Evolutionary conservation across 1,284 basidiomycete genomes (phyloP).

Genomic region (Rhodotorula mucilaginosa): DNA sequence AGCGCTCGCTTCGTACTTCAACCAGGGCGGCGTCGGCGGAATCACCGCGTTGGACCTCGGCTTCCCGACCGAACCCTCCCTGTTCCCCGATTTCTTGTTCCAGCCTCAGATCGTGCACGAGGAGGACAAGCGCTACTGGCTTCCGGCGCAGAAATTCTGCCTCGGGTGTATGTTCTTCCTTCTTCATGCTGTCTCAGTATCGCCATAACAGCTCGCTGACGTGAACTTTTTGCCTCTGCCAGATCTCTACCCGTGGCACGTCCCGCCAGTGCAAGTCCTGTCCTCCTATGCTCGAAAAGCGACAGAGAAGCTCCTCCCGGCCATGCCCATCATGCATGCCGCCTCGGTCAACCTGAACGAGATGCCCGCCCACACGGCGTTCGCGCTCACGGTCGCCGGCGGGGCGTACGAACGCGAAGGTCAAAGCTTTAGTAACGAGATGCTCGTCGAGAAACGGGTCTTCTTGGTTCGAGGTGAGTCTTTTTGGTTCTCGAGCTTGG

Average conservation of each 20-base stretch:
- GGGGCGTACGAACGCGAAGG: constrained; percentile 34
- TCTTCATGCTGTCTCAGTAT: neutral
- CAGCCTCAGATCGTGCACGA: constrained; percentile 13
- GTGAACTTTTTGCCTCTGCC: neutral
- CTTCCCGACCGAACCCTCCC: constrained; percentile 28
- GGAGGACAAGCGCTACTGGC: constrained; percentile 16
- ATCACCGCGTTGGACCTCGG: constrained; percentile 40
- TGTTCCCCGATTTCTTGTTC: constrained; percentile 29
- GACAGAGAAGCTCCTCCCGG: constrained; percentile 19
- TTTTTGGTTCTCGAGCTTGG: neutral
- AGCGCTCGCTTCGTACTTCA: constrained; percentile 36
- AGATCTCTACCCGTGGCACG: constrained; percentile 30
- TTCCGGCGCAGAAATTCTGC: constrained; percentile 21
- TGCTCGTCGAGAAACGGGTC: constrained; percentile 40
- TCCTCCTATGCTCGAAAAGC: constrained; percentile 32
- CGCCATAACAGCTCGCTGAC: neutral
- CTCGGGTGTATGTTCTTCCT: constrained; percentile 8
- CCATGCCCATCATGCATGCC: constrained; percentile 36
- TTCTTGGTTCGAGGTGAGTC: constrained; percentile 32
- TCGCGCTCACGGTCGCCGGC: constrained; percentile 36
- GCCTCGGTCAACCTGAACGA: constrained; percentile 19
- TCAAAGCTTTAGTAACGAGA: constrained; percentile 35
- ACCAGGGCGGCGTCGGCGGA: constrained; percentile 38
- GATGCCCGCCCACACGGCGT: constrained; percentile 29
- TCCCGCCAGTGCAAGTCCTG: constrained; percentile 28